Percentiles rank a stretch among this genome's conserved stretches.
Conservation (phyloP, 2,329 filamentous ascomycete species). For the Trichoderma polysporum region DNA sequence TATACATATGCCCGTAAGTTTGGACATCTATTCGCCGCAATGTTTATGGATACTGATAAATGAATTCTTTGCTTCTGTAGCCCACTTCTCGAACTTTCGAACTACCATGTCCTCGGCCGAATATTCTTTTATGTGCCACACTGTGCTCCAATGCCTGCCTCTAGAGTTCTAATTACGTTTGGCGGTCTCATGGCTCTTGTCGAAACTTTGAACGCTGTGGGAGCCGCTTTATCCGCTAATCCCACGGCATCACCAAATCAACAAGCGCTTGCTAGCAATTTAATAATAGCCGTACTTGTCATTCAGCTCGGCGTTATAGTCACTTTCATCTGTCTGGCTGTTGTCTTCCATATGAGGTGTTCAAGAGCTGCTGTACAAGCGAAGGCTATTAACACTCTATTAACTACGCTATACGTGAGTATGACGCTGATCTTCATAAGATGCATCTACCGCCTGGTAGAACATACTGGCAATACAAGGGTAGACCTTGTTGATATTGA, state of each 20-base stretch:
- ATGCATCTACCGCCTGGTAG: conserved; percentile 1
- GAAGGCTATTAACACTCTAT: not conserved
- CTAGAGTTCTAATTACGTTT: not conserved
- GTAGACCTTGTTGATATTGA: not conserved
- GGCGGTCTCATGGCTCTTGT: not conserved
- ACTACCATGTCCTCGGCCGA: conserved; percentile 5
- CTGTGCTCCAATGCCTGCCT: not conserved
- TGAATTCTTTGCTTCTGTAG: not conserved
- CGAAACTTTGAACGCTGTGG: conserved; percentile 3
- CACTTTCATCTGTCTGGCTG: not conserved
- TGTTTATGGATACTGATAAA: not conserved
- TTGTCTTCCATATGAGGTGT: not conserved
- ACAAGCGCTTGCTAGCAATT: not conserved
- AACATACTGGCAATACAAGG: conserved; percentile 8
- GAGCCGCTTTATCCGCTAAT: not conserved
- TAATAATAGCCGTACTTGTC: not conserved
- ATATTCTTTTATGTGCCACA: not conserved
- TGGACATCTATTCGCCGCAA: not conserved
- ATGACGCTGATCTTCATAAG: conserved; percentile 6
- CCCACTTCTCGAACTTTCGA: not conserved
- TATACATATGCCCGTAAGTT: not conserved
- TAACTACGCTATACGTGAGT: not conserved
- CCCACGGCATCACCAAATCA: not conserved
- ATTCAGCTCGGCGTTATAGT: not conserved
- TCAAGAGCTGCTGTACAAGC: not conserved